Base-by-base conservation (phyloP, 495 filamentous ascomycete genomes). In the Sabuloglossum arenarium region DNA sequence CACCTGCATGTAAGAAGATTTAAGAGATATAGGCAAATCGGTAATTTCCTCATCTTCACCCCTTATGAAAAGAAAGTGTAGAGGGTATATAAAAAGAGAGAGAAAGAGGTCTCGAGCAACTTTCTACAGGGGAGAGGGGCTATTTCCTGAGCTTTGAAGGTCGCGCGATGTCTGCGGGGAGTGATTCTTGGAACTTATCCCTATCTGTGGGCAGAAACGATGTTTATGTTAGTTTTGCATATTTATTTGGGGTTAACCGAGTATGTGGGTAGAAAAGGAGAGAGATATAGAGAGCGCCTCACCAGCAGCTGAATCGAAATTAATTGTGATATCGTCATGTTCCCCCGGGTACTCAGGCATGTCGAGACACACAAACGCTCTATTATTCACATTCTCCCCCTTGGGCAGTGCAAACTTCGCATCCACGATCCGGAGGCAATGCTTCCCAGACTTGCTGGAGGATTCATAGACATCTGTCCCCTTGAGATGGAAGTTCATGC, bases 381-480 rank as follows among this genome's bases (percentile, higher is more conserved):
- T 75, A 25, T 77, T 73, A 16, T 73, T 69, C 27, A 80, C 79
- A 6, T 72, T 74, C 45, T 75, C 73, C 12, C 67, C 69, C 68
- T 73, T 80, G 3, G 87, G 87, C 32, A 95, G 69, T 10, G 85
- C 81, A 61, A 95, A 94, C 67, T 95, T 95, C 56, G 86, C 86
- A 64, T 95, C 88, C 28, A 84, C 82, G 59, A 95, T 78, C 56
- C 80, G 76, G 30, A 94, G 67, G 23, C 77, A 78, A 37, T 73
- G 76, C 62, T 84, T 86, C 46, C 81, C 76, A 54, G 76, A 75
- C 25, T 79, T 76, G 59, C 72, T 75, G 58, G 82, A 81, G 30
- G 70, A 71, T 68, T 95, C 88, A 59, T 86, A 85, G 0, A 77
- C 72, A 61, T 95, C 88, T 6, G 82, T 90, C 9, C 76, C 75